Percentiles rank a stretch among this genome's conserved stretches.
Evolutionary conservation across 2,329 filamentous ascomycete genomes (phyloP).

Genomic region (Botrytis hyacinthi): DNA sequence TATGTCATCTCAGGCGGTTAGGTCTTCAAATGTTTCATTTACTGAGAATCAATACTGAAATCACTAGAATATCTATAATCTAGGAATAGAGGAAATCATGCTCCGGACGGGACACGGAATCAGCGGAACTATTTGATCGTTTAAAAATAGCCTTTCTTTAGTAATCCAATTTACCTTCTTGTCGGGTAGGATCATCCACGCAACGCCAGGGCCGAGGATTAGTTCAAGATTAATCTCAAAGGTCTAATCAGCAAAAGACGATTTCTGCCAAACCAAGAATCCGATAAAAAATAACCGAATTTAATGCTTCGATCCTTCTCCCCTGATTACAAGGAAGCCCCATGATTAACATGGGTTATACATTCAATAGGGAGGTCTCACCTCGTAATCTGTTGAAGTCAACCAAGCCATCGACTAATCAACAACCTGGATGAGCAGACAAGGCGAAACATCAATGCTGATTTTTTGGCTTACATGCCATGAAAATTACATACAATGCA

Average conservation of each 20-base stretch:
- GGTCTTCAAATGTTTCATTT: neutral
- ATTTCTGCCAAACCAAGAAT: constrained; percentile 17
- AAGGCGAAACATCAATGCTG: constrained; percentile 17
- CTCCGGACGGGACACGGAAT: neutral
- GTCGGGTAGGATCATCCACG: constrained; percentile 4
- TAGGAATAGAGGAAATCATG: neutral
- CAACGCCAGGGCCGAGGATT: neutral
- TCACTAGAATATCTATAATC: neutral
- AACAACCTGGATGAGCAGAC: neutral
- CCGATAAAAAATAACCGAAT: constrained; percentile 11
- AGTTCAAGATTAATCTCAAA: neutral
- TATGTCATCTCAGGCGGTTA: neutral
- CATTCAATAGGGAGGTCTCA: neutral
- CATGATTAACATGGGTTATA: neutral
- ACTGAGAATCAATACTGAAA: neutral
- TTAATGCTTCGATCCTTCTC: neutral
- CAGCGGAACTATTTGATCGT: neutral
- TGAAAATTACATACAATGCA: constrained; percentile 15
- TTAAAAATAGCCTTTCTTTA: neutral
- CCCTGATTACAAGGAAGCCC: neutral
- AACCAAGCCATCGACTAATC: neutral
- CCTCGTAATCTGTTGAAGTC: constrained; percentile 11
- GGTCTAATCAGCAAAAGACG: constrained; percentile 1
- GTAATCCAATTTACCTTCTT: constrained; percentile 5
- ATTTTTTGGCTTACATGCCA: constrained; percentile 7